Evolutionary conservation across 805 yeast species (phyloP), one percentile per base, ranked within the genome.

Genomic region (Schizosaccharomyces osmophilus): DNA sequence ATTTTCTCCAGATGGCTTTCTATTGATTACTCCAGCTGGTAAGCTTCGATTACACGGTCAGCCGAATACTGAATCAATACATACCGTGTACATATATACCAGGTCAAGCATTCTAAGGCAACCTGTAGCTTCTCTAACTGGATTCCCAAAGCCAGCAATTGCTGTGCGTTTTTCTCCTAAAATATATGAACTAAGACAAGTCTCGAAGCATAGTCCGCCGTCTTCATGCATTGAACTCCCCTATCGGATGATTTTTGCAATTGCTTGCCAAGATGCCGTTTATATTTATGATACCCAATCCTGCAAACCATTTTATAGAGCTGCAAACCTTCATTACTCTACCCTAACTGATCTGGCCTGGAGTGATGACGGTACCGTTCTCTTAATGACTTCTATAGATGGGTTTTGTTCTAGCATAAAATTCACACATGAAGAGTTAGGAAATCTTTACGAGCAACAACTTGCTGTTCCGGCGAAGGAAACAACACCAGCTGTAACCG

Each of bases 241-340:
- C 0, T 88, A 93, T 68, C 79, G 87, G 64, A 79, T 93, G 81
- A 73, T 90, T 0, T 89, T 85, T 73, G 97, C 97, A 0, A 84
- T 93, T 22, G 97, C 96, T 0, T 89, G 97, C 0, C 88, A 86
- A 62, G 95, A 87, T 69, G 78, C 89, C 15, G 84, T 93, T 13
- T 68, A 84, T 8, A 73, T 93, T 1, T 93, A 86, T 71, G 95
- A 87, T 65, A 90, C 97, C 0, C 85, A 82, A 64, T 75, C 77
- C 41, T 67, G 75, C 31, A 71, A 76, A 62, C 95, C 97, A 1
- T 67, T 93, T 26, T 93, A 89, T 4, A 73, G 79, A 15, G 83
- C 84, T 2, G 78, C 85, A 0, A 87, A 87, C 67, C 74, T 93
- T 60, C 98, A 93, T 69, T 89, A 89, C 68, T 82, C 94, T 1